A percentile compares a stretch with the other conserved stretches of the same genome.
Conservation (phyloP, 768 basidiomycete species). For the Suillus discolor region DNA sequence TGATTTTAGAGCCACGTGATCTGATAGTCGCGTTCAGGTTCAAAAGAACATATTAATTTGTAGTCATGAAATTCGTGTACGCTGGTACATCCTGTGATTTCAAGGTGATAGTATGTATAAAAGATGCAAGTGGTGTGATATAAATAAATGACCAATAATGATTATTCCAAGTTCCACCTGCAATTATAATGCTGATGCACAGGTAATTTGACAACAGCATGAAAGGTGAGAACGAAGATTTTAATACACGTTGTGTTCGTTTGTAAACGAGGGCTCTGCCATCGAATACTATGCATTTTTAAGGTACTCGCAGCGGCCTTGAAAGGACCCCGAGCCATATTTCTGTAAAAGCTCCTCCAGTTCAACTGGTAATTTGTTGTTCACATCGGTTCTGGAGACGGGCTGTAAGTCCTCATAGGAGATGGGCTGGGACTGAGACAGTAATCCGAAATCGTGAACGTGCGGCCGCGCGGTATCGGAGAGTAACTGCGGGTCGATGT, state of each 20-base stretch:
- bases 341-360: not conserved
- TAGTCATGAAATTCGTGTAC: not conserved
- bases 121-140: not conserved
- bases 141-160: not conserved
- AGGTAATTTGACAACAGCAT: not conserved
- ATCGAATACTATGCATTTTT: not conserved
- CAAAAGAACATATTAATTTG: not conserved
- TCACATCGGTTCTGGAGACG: not conserved
- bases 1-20: not conserved
- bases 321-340: not conserved
- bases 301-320: not conserved
- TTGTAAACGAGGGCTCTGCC: not conserved
- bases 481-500: not conserved
- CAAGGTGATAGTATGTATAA: not conserved
- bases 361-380: not conserved
- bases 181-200: not conserved
- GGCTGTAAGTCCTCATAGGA: not conserved
- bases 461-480: not conserved
- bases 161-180: not conserved
- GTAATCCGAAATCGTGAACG: not conserved
- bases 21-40: not conserved
- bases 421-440: not conserved
- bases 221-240: not conserved
- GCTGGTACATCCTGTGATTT: not conserved
- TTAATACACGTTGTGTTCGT: not conserved